These are phyloP conservation scores for Cyclotella choctawhatcheeana DNA, from an alignment of 108 stramenopile genomes.

Conservation along the genomic window DNA sequence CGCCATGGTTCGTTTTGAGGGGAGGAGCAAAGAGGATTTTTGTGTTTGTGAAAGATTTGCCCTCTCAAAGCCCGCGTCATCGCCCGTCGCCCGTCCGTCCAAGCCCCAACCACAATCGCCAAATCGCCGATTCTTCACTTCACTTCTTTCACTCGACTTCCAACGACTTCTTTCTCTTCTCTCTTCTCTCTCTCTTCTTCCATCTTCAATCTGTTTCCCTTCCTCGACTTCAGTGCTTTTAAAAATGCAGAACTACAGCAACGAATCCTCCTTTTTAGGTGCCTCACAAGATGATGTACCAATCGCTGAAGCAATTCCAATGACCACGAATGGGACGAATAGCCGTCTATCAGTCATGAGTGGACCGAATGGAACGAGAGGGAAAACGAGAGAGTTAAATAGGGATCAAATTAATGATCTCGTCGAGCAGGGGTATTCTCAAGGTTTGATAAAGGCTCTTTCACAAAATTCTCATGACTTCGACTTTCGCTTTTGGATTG, in stretches of 20 bases:
- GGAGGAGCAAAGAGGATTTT: neutral
- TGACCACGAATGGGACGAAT: too few species aligned
- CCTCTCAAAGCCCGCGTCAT: too few species aligned
- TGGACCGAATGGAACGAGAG: neutral
- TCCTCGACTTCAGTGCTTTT: too few species aligned
- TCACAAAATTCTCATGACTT: constrained; percentile 26
- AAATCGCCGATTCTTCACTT: too few species aligned
- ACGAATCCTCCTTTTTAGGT: too few species aligned
- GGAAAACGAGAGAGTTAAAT: neutral
- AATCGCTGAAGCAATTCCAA: neutral
- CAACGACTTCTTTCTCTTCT: neutral
- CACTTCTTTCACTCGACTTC: too few species aligned
- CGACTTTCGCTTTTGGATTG: constrained; percentile 45
- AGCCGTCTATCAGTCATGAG: neutral
- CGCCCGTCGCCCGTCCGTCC: too few species aligned
- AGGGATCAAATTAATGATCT: constrained; percentile 19
- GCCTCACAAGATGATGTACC: neutral
- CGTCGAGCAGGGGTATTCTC: constrained; percentile 35
- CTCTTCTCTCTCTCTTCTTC: neutral
- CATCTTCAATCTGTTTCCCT: too few species aligned
- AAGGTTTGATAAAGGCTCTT: constrained; percentile 46
- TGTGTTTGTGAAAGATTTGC: neutral
- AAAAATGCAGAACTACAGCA: too few species aligned
- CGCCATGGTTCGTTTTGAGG: constrained; percentile 16
- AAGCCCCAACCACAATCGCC: too few species aligned